Conservation (phyloP, 2,329 filamentous ascomycete species). For the Arthrobotrys sphaeroides region DNA sequence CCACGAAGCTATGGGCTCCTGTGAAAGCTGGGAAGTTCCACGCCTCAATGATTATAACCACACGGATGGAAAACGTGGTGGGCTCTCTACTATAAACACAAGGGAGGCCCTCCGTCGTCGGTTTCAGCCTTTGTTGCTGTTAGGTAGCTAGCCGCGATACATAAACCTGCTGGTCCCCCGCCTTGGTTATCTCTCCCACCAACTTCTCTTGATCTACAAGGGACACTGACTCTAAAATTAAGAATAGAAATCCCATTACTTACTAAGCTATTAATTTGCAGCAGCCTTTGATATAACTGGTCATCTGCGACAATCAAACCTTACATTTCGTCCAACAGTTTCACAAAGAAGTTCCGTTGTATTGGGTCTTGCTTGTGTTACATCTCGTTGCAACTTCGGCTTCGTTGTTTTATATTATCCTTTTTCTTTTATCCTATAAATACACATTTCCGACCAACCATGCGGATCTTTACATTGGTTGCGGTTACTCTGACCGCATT, state of each 20-base stretch:
- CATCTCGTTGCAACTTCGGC: not conserved
- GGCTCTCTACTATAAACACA: slow-evolving; percentile 26
- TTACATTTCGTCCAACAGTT: slow-evolving; percentile 41
- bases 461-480: slow-evolving; percentile 44
- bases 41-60: slow-evolving; percentile 38
- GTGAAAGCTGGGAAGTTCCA: slow-evolving; percentile 25
- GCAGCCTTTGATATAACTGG: slow-evolving; percentile 11
- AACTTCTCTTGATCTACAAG: slow-evolving; percentile 17
- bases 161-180: slow-evolving; percentile 40
- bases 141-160: slow-evolving; percentile 37
- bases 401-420: not conserved
- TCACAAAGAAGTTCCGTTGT: slow-evolving; percentile 16
- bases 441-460: slow-evolving; percentile 23
- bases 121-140: slow-evolving; percentile 37
- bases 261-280: not conserved
- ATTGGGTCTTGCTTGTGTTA: slow-evolving; percentile 18
- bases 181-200: not conserved
- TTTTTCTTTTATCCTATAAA: slow-evolving; percentile 1
- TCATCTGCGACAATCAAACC: not conserved
- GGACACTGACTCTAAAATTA: slow-evolving; percentile 21
- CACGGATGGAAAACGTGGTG: slow-evolving; percentile 46
- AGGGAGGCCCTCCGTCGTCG: slow-evolving; percentile 25
- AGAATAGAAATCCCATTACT: slow-evolving; percentile 1
- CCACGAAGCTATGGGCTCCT: not conserved
- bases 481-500: slow-evolving; percentile 20